Percentiles rank a stretch among this genome's conserved stretches.
Evolutionary conservation across 2,329 filamentous ascomycete genomes (phyloP).

Genomic region (Aspergillus viridinutans): DNA sequence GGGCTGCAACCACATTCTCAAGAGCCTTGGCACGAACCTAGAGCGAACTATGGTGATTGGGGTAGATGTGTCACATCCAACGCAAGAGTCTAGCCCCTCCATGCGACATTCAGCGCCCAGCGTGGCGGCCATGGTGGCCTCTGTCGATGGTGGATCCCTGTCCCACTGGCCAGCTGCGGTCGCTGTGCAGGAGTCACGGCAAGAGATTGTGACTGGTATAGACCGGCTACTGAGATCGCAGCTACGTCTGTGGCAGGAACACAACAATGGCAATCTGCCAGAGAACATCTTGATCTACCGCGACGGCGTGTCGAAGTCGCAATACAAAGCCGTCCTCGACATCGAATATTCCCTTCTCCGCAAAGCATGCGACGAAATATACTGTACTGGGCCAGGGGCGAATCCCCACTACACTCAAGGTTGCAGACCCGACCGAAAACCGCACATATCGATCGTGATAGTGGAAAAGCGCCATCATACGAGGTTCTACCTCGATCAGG

Average conservation of each 20-base stretch:
- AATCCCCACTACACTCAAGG: conserved; percentile 4
- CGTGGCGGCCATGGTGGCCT: conserved; percentile 74
- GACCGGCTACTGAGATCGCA: conserved; percentile 58
- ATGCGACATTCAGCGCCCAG: conserved; percentile 54
- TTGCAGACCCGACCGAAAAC: conserved; percentile 22
- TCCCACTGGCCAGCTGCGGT: conserved; percentile 41
- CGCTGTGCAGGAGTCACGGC: conserved; percentile 27
- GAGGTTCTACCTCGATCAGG: conserved; percentile 68
- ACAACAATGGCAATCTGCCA: conserved; percentile 54
- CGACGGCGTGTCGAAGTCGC: conserved; percentile 82
- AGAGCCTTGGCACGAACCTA: conserved; percentile 53
- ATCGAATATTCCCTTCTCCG: conserved; percentile 54
- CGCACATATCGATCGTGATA: conserved; percentile 66
- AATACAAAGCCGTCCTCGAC: conserved; percentile 64
- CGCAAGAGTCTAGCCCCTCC: conserved; percentile 51
- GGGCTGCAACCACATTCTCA: conserved; percentile 65
- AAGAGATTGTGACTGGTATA: conserved; percentile 67
- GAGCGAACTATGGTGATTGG: conserved; percentile 79
- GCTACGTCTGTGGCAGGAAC: conserved; percentile 58
- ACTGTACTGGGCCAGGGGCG: conserved; percentile 40
- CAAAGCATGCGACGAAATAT: conserved; percentile 57
- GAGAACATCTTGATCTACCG: conserved; percentile 77
- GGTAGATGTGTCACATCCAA: conserved; percentile 84
- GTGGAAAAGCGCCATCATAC: conserved; percentile 86
- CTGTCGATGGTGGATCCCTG: conserved; percentile 57